Conservation (phyloP, 441 rosid species). For the Eutrema salsugineum region DNA sequence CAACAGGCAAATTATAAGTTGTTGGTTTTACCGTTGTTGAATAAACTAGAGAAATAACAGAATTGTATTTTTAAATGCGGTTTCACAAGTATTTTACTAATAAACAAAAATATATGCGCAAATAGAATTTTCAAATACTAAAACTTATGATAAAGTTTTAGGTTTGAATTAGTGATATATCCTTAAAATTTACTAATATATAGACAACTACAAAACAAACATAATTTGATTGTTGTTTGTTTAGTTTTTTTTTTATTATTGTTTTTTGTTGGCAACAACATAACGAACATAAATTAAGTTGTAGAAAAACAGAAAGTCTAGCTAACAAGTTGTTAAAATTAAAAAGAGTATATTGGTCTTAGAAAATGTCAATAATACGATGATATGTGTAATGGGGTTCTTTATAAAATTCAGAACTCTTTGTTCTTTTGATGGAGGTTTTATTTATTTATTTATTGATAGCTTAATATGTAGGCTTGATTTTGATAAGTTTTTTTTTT, state of each 20-base stretch:
- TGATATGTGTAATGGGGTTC: background rate
- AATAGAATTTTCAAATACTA: background rate
- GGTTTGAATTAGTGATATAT: too few species aligned
- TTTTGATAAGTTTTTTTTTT: too few species aligned
- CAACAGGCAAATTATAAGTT: background rate
- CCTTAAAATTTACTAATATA: too few species aligned
- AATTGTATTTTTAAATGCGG: too few species aligned
- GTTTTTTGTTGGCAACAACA: background rate
- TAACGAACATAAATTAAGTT: background rate
- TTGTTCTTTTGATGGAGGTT: background rate
- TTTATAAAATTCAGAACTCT: background rate
- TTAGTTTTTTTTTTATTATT: too few species aligned
- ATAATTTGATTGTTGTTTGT: background rate
- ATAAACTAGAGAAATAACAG: too few species aligned
- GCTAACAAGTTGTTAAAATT: background rate
- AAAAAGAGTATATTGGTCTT: background rate
- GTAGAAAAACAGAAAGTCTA: too few species aligned
- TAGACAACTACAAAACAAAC: background rate
- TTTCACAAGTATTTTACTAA: too few species aligned
- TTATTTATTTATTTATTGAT: background rate
- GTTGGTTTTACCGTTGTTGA: background rate
- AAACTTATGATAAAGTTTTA: background rate
- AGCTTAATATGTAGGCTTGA: too few species aligned
- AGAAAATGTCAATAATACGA: background rate
- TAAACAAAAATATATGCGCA: too few species aligned